Percentiles rank a stretch among this genome's conserved stretches.
Conservation (phyloP, 2,329 filamentous ascomycete species). For the Lecanicillium sp. region DNA sequence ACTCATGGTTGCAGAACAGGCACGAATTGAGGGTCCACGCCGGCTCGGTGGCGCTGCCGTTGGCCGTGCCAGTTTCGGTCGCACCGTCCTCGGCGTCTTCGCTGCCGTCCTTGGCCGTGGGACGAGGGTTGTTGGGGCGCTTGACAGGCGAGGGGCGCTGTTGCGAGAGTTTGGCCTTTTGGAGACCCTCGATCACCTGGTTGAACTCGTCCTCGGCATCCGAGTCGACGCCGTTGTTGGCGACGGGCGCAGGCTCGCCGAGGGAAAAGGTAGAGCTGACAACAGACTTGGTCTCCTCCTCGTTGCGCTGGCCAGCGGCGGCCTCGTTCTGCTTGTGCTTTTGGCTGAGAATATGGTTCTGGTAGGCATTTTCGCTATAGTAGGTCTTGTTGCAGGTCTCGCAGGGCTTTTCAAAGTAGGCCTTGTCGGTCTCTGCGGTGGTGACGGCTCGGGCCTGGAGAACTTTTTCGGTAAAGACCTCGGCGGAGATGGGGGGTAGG, state of each 20-base stretch:
- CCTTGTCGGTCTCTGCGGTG: slow-evolving; percentile 78
- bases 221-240: slow-evolving; percentile 49
- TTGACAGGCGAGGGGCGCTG: slow-evolving; percentile 46
- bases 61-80: slow-evolving; percentile 37
- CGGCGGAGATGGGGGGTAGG: slow-evolving; percentile 82
- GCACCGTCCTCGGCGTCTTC: slow-evolving; percentile 35
- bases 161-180: slow-evolving; percentile 62
- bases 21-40: slow-evolving; percentile 52
- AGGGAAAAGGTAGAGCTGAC: slow-evolving; percentile 89
- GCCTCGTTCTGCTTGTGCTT: slow-evolving; percentile 68
- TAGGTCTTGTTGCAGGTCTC: slow-evolving; percentile 83
- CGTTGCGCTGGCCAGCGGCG: slow-evolving; percentile 35
- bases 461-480: slow-evolving; percentile 93
- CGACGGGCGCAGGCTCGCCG: slow-evolving; percentile 63
- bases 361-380: slow-evolving; percentile 92
- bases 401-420: slow-evolving; percentile 80
- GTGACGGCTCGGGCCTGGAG: slow-evolving; percentile 81
- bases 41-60: slow-evolving; percentile 25
- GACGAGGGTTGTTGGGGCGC: slow-evolving; percentile 47
- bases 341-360: slow-evolving; percentile 84
- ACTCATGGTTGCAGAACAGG: slow-evolving; percentile 88
- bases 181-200: slow-evolving; percentile 70
- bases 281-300: slow-evolving; percentile 72
- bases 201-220: slow-evolving; percentile 71
- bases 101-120: slow-evolving; percentile 42